Conservation (phyloP, 352 stramenopile genomes). For the Globisporangium cystogenes region DNA sequence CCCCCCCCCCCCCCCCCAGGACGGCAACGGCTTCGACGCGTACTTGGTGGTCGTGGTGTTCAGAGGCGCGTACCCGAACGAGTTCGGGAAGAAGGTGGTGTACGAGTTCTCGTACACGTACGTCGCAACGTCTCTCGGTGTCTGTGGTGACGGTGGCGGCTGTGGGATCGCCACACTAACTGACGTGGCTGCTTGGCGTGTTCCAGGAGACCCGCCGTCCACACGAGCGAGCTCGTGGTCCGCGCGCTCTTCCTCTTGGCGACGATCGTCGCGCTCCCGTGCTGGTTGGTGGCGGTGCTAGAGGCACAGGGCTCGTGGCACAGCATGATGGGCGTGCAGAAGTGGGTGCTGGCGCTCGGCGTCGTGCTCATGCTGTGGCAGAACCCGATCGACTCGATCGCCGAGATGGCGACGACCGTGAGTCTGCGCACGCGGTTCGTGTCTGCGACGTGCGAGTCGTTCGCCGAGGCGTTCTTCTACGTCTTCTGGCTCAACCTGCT, state of each 20-base stretch:
- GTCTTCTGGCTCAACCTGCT: conserved; percentile 81
- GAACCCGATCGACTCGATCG: conserved; percentile 68
- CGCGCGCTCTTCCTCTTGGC: conserved; percentile 48
- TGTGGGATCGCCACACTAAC: background rate
- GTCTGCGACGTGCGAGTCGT: conserved; percentile 58
- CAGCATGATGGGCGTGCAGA: conserved; percentile 57
- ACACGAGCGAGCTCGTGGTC: conserved; percentile 66
- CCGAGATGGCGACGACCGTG: conserved; percentile 47
- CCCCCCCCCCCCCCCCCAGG: too few relatives aligned
- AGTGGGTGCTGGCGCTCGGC: conserved; percentile 62
- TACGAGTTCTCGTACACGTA: conserved; percentile 86
- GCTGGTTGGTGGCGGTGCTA: conserved; percentile 60
- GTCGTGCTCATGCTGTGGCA: conserved; percentile 78
- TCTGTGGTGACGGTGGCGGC: background rate
- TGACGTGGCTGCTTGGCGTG: background rate
- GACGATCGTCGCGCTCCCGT: conserved; percentile 61
- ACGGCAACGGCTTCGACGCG: conserved; percentile 50
- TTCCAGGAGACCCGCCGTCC: conserved; percentile 55
- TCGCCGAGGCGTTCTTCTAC: conserved; percentile 71
- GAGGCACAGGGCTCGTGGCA: conserved; percentile 51
- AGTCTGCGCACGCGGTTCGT: conserved; percentile 62
- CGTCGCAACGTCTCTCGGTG: conserved; percentile 7
- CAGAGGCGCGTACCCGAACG: conserved; percentile 70
- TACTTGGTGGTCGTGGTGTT: conserved; percentile 63
- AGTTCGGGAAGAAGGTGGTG: conserved; percentile 50